phyloP scores from a whole-genome alignment of 805 yeast genomes.

The Barnettozyma salicaria region DNA sequence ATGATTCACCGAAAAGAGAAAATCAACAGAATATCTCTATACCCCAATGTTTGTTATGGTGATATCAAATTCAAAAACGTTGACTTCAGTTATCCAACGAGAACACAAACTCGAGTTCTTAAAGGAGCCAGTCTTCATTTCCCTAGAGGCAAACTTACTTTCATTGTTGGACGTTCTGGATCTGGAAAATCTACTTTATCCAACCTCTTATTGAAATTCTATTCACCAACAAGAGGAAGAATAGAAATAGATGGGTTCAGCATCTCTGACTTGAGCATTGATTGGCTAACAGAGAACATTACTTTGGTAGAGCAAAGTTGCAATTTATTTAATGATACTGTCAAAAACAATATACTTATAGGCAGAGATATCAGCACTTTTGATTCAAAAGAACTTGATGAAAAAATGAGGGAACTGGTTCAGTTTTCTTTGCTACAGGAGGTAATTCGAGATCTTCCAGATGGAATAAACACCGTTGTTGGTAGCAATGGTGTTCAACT shows the following conservation, averaged over 20 bases:
- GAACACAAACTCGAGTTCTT: constrained; percentile 44
- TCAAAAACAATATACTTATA: constrained; percentile 57
- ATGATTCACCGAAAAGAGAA: constrained; percentile 9
- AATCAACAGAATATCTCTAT: constrained; percentile 15
- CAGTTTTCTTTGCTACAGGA: constrained; percentile 47
- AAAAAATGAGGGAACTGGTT: constrained; percentile 38
- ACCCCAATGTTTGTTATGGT: constrained; percentile 36
- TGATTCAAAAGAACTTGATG: constrained; percentile 9
- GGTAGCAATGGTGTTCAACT: constrained; percentile 43
- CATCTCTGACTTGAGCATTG: constrained; percentile 35
- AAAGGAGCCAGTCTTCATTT: constrained; percentile 42
- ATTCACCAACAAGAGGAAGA: constrained; percentile 45
- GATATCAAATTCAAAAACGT: constrained; percentile 50
- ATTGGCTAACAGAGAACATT: constrained; percentile 56
- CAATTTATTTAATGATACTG: constrained; percentile 54
- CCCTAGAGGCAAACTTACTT: constrained; percentile 43
- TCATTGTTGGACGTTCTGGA: constrained; percentile 83
- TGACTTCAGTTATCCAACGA: constrained; percentile 55
- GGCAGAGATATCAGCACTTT: constrained; percentile 30
- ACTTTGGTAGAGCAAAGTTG: constrained; percentile 72
- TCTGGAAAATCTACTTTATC: constrained; percentile 87
- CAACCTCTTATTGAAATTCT: constrained; percentile 54
- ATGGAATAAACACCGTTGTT: constrained; percentile 50
- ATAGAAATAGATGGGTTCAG: constrained; percentile 52
- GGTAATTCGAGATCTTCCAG: constrained; percentile 41